These are phyloP conservation scores for Capsicum pubescens DNA, from an alignment of 257 asterid species.

Conservation along the genomic window DNA sequence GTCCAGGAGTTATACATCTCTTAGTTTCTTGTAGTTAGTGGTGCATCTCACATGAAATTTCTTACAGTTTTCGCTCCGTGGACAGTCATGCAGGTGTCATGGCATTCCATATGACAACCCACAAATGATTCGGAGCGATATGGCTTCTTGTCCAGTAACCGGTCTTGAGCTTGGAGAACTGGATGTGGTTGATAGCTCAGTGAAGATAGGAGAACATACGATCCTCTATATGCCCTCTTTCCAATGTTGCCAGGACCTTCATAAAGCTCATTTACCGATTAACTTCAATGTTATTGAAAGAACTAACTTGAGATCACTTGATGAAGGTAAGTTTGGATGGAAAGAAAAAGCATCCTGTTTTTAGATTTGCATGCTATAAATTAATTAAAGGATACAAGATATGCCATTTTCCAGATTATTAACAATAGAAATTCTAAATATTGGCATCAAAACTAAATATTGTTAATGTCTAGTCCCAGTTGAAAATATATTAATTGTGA, in stretches of 20 bases:
- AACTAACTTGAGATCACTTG: constrained; percentile 67
- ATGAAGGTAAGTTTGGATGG: constrained; percentile 66
- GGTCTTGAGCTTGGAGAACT: constrained; percentile 52
- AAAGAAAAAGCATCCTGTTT: not conserved
- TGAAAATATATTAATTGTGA: constrained; percentile 21
- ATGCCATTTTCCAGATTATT: not conserved
- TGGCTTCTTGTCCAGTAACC: constrained; percentile 64
- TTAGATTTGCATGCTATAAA: not conserved
- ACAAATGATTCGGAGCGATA: constrained; percentile 37
- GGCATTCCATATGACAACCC: constrained; percentile 70
- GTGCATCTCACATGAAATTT: not conserved
- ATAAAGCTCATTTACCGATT: constrained; percentile 60
- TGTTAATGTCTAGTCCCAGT: constrained; percentile 30
- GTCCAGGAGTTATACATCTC: not conserved
- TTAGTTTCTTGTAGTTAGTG: constrained; percentile 12
- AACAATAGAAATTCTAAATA: too few relatives aligned
- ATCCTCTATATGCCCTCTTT: constrained; percentile 86
- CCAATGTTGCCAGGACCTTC: constrained; percentile 56
- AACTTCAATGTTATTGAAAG: constrained; percentile 77
- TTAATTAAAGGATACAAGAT: not conserved
- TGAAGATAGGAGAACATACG: constrained; percentile 75
- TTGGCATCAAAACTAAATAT: not conserved
- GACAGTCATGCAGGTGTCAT: constrained; percentile 93
- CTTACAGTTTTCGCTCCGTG: constrained; percentile 36
- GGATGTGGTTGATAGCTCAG: constrained; percentile 69